Base-by-base conservation (phyloP, 2,329 filamentous ascomycete species). In the Diaporthe sp. region DNA sequence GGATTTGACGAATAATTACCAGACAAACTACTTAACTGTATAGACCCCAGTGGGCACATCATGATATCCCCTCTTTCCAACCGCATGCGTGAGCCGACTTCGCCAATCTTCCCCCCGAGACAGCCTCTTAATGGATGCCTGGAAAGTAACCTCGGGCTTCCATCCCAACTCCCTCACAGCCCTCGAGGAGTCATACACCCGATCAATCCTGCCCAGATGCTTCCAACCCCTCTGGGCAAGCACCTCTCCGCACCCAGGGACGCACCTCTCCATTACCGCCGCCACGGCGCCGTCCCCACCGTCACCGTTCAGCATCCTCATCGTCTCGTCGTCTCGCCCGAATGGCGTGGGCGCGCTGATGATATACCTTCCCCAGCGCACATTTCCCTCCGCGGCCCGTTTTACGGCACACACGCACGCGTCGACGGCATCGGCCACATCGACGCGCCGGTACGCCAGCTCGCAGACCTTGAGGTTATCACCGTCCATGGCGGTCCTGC, bases 391-490 rank as follows among this genome's bases (percentile, higher is more conserved):
- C 2, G 55, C 66, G 1, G 83, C 84, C 53, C 76, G 81, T 3
- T 73, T 42, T 84, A 86, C 82, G 12, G 82, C 85, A 44, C 82
- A 84, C 3, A 82, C 80, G 17, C 84, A 82, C 0, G 85, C 86
- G 2, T 77, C 78, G 6, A 87, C 86, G 3, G 86, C 81, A 61
- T 88, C 86, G 35, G 82, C 81, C 1, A 88, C 79, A 73, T 88
- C 86, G 39, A 81, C 83, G 35, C 86, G 79, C 5, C 86, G 83
- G 65, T 87, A 86, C 0, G 86, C 82, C 70, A 88, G 79, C 78
- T 88, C 86, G n/a, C 86, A 78, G 9, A 87, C 83, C 76, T 88
- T 87, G 55, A 87, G 81, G 75, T 87, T 88, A n/a, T 83, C 84
- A 39, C 83, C 84, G 3, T 73, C 78, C 71, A 86, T 79, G 2